phyloP scores from a whole-genome alignment of 805 yeast genomes.

The Saccharomycopsis babjevae region DNA sequence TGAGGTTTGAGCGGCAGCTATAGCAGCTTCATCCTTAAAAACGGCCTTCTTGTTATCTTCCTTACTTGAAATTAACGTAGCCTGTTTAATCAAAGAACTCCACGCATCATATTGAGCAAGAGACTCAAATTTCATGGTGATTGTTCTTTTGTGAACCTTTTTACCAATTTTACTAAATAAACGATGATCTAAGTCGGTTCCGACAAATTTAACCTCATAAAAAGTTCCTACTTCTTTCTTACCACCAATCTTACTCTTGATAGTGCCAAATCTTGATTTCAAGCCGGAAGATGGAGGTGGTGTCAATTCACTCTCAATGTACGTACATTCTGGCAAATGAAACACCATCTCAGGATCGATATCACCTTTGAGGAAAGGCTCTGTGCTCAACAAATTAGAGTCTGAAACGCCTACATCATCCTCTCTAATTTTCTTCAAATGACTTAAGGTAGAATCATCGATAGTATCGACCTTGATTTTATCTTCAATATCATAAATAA shows the following conservation, averaged over 20 bases:
- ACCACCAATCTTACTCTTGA: slow-evolving; percentile 3
- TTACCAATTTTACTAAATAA: slow-evolving; percentile 16
- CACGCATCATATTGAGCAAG: slow-evolving; percentile 15
- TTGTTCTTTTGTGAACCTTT: slow-evolving; percentile 17
- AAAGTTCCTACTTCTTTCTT: not conserved
- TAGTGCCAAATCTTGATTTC: slow-evolving; percentile 15
- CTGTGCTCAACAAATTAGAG: slow-evolving; percentile 3
- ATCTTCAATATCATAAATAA: slow-evolving; percentile 16
- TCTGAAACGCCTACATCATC: not conserved
- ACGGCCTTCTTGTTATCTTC: not conserved
- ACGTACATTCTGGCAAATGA: slow-evolving; percentile 15
- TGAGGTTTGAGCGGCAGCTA: not conserved
- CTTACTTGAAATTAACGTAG: not conserved
- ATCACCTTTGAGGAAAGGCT: slow-evolving; percentile 14
- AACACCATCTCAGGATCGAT: slow-evolving; percentile 15
- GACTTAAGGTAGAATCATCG: not conserved
- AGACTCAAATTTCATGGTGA: slow-evolving; percentile 12
- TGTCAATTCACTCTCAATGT: slow-evolving; percentile 7
- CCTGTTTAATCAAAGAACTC: slow-evolving; percentile 14
- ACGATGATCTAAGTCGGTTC: slow-evolving; percentile 15
- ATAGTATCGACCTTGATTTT: slow-evolving; percentile 2
- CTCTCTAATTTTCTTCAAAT: not conserved
- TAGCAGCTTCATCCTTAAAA: not conserved
- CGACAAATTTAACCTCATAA: slow-evolving; percentile 14
- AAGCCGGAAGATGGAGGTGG: slow-evolving; percentile 3